Base-by-base conservation (phyloP, 2,329 filamentous ascomycete species). In the Xylaria sp. region DNA sequence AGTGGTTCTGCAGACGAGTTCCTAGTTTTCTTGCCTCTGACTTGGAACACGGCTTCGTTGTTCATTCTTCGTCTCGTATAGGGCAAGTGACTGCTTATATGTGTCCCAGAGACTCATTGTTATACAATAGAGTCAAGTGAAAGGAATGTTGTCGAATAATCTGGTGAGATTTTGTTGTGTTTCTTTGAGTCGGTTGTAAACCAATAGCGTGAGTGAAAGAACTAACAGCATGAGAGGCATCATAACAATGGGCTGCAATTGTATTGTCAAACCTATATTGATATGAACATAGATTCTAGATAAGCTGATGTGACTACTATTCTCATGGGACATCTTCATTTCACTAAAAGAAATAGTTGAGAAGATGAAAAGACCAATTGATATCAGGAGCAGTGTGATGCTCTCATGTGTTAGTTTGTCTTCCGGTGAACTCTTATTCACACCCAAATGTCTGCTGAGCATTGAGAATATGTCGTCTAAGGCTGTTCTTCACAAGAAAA, bases 121-220 rank as follows among this genome's bases (percentile, higher is more conserved):
- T 13, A n/a, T 45, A 10, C 5, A 17, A 11, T 6, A 33, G 29
- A 5, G 31, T 15, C 17, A 36, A 7, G 3, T 15, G 49, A 5
- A 51, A 51, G 31, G 49, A 51, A 51, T n/a, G 15, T 45, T 45
- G n/a, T 22, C n/a, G 42, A 45, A n/a, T n/a, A 45, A 17, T 38
- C 33, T 36, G 33, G 33, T 36, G 2, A 36, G 17, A 20, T 13
- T 2, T 42, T 39, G 22, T 29, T n/a, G 17, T 44, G 36, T 44
- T 31, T 38, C 47, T 17, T 7, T 51, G 27, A 10, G 15, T 17
- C 11, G 17, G 1, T 17, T n/a, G 5, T 22, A 22, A 4, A 9
- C 20, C n/a, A 22, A 45, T n/a, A 22, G 6, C n/a, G 6, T 22
- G 42, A 45, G 42, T n/a, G 10, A 45, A 45, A 22, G 1, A 45